Evolutionary conservation across 1,139 yeast genomes (phyloP), one percentile per base, ranked within the genome.

Genomic region (Torulaspora globosa): DNA sequence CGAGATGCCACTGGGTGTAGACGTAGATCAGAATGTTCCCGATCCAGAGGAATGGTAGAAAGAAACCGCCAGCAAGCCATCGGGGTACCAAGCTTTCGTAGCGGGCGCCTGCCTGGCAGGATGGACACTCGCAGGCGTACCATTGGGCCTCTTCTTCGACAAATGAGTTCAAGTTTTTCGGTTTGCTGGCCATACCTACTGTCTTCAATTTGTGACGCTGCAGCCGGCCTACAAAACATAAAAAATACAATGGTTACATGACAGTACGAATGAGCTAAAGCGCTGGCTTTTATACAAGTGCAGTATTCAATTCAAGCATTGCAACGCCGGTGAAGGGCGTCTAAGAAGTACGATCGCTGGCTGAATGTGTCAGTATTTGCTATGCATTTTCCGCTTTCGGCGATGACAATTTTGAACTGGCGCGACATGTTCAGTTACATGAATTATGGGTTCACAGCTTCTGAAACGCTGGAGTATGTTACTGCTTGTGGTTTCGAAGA

Each of bases 11-110:
- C 31, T 54, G 57, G 8, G 42, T 12, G 41, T 55, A 53, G 1
- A 56, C 5, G 41, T 50, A 60, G 9, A 55, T 15, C 9, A 39
- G 28, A 3, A 60, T 33, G 40, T 53, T 49, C 11, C 35, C 36
- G 6, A 59, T 3, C 60, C 62, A 57, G 14, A 54, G 37, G 3
- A 57, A 6, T 10, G 65, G 65, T 2, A 56, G 18, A 7, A 60
- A n/a, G n/a, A 58, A 43, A 1, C 66, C 67, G 9, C 48, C 27
- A 12, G 53, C 32, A 36, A 58, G 60, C 9, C 52, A 39, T 18
- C 50, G 47, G 5, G 50, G 42, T 12, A 57, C 9, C 27, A 35
- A 37, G 5, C 31, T 31, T 21, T 39, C 45, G 19, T 43, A 31
- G 6, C 33, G 30, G 10, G 23, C 16, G 31, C 55, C 38, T 6